Evolutionary conservation across 768 basidiomycete species (phyloP).

Genomic region (Hygrophorus pudorinus): DNA sequence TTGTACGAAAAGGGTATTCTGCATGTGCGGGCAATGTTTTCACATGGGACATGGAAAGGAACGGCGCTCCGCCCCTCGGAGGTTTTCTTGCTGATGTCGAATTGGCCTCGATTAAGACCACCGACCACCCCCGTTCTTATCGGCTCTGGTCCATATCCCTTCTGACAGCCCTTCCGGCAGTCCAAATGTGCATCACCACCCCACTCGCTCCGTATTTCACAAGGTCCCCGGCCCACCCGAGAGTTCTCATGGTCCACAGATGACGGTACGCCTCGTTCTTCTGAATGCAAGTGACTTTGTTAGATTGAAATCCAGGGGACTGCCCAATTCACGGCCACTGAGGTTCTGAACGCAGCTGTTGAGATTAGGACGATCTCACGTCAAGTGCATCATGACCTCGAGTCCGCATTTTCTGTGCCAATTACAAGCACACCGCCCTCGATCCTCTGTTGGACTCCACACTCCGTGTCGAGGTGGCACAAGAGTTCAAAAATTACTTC

Average conservation of each 20-base stretch:
- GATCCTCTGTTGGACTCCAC: too few relatives aligned
- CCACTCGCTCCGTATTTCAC: too few relatives aligned
- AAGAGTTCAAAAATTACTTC: too few relatives aligned
- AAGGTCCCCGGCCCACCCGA: too few relatives aligned
- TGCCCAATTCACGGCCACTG: slow-evolving; percentile 3
- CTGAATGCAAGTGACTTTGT: not conserved
- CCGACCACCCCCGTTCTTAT: too few relatives aligned
- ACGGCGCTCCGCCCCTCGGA: not conserved
- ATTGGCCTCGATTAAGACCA: not conserved
- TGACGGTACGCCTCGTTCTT: too few relatives aligned
- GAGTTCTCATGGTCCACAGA: too few relatives aligned
- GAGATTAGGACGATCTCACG: not conserved
- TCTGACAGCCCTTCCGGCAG: too few relatives aligned
- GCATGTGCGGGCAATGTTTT: slow-evolving; percentile 3
- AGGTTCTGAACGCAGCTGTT: not conserved
- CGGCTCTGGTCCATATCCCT: too few relatives aligned
- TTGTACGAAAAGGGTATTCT: not conserved
- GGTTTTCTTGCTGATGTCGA: slow-evolving; percentile 4
- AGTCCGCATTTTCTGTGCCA: slow-evolving; percentile 2
- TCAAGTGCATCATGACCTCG: slow-evolving; percentile 3
- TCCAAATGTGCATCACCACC: too few relatives aligned
- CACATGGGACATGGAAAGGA: not conserved
- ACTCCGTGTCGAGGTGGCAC: too few relatives aligned
- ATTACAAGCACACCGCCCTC: not conserved
- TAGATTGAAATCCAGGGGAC: slow-evolving; percentile 1